Evolutionary conservation across 495 filamentous ascomycete species (phyloP).

Genomic region (Tuber microsphaerosporum): DNA sequence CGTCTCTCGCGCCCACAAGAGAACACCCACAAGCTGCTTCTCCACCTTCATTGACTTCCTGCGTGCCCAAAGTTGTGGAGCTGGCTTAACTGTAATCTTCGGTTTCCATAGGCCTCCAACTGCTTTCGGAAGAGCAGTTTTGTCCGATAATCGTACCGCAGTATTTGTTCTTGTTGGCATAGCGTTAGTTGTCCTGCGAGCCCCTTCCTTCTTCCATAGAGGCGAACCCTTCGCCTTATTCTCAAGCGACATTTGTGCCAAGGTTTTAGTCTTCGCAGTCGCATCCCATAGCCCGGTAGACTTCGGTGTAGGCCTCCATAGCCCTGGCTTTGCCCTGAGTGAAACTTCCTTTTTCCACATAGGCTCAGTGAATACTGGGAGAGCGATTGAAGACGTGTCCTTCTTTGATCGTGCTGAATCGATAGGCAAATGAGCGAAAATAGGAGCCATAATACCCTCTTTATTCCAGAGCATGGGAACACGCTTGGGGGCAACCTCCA

Average conservation of each 20-base stretch:
- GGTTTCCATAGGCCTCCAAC: conserved; percentile 24
- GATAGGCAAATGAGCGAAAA: conserved; percentile 22
- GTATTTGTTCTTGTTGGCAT: conserved; percentile 22
- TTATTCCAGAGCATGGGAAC: conserved; percentile 22
- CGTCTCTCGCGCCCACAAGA: conserved; percentile 21
- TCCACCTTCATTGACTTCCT: conserved; percentile 6
- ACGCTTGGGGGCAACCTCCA: conserved; percentile 1
- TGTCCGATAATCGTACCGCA: conserved; percentile 18
- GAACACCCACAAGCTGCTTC: conserved; percentile 3
- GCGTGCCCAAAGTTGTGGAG: conserved; percentile 22
- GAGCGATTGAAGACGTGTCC: conserved; percentile 17
- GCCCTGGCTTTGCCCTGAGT: conserved; percentile 16
- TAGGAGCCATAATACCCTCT: conserved; percentile 15
- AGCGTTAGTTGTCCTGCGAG: conserved; percentile 30
- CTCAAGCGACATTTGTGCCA: conserved; percentile 29
- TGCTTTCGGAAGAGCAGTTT: conserved; percentile 18
- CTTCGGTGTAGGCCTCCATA: conserved; percentile 29
- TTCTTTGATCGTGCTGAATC: conserved; percentile 32
- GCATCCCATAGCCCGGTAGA: conserved; percentile 32
- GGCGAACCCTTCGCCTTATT: conserved; percentile 23
- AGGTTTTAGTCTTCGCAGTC: conserved; percentile 22
- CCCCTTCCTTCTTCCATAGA: conserved; percentile 31
- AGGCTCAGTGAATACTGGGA: conserved; percentile 32
- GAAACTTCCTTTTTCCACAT: conserved; percentile 30
- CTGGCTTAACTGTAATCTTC: conserved; percentile 8